A percentile compares a stretch with the other conserved stretches of the same genome.
These are phyloP conservation scores for Picea mariana DNA, from an alignment of 83 land plant species.

Conservation along the genomic window DNA sequence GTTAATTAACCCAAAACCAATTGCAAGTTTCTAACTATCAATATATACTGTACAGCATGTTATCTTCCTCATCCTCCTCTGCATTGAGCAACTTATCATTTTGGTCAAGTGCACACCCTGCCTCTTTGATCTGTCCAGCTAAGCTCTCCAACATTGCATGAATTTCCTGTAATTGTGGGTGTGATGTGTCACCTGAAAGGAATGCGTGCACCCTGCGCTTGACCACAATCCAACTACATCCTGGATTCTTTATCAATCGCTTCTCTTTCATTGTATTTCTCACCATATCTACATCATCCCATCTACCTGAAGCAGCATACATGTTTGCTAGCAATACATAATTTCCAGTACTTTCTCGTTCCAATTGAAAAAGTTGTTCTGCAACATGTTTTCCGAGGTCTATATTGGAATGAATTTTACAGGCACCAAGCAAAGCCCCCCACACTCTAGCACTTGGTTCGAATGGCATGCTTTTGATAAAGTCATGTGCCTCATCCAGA, in stretches of 20 bases:
- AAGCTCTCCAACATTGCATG: neutral
- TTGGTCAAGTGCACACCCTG: neutral
- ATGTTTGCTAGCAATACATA: slow-evolving; percentile 37
- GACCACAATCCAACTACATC: neutral
- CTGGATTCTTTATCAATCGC: slow-evolving; percentile 35
- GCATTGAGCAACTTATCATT: neutral
- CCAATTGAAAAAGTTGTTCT: slow-evolving; percentile 8
- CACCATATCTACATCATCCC: slow-evolving; percentile 27
- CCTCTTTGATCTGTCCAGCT: neutral
- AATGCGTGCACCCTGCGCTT: neutral
- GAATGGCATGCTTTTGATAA: slow-evolving; percentile 28
- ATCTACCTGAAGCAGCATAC: slow-evolving; percentile 37
- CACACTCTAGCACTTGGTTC: slow-evolving; percentile 25
- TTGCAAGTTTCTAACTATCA: no score
- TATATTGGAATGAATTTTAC: slow-evolving; percentile 35
- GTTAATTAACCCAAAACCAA: no score
- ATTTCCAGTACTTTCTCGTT: slow-evolving; percentile 23
- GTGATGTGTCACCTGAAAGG: neutral
- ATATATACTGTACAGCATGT: no score
- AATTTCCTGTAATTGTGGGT: neutral
- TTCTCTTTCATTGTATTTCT: slow-evolving; percentile 27
- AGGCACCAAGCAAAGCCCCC: slow-evolving; percentile 45
- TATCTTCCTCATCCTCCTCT: no score
- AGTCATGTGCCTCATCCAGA: slow-evolving; percentile 30
- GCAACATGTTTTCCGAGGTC: slow-evolving; percentile 23